Evolutionary conservation across 2,329 filamentous ascomycete genomes (phyloP).

Genomic region (Clarireedia hainanense): DNA sequence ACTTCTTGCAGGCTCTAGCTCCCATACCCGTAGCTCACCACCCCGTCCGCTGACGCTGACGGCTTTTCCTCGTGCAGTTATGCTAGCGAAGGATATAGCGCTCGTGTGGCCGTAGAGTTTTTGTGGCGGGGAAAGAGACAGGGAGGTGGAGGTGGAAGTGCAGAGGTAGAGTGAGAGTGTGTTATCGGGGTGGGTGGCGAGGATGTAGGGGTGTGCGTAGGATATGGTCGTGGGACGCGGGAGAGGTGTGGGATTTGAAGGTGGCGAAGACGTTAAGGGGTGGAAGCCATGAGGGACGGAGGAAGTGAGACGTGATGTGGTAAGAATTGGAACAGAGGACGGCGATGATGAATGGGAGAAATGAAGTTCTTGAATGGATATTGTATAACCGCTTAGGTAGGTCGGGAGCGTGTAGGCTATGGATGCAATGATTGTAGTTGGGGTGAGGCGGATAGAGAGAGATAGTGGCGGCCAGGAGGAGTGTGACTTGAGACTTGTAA

Average conservation of each 20-base stretch:
- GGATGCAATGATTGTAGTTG: slow-evolving; percentile 62
- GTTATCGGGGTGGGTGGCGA: slow-evolving; percentile 63
- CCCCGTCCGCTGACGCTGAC: slow-evolving; percentile 40
- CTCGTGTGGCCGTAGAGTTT: slow-evolving; percentile 68
- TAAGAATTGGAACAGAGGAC: slow-evolving; percentile 25
- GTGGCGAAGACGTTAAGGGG: slow-evolving; percentile 25
- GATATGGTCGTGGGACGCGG: slow-evolving; percentile 12
- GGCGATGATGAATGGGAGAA: slow-evolving; percentile 33
- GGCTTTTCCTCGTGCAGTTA: slow-evolving; percentile 62
- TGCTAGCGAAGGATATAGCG: slow-evolving; percentile 57
- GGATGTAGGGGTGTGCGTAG: slow-evolving; percentile 59
- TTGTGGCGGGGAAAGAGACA: slow-evolving; percentile 52
- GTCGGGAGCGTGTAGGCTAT: slow-evolving; percentile 81
- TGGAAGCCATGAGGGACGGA: slow-evolving; percentile 41
- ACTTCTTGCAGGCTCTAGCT: slow-evolving; percentile 6
- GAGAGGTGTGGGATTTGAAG: neutral
- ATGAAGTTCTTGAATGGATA: slow-evolving; percentile 85
- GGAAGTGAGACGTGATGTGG: slow-evolving; percentile 41
- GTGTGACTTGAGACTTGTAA: slow-evolving; percentile 75
- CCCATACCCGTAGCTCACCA: neutral
- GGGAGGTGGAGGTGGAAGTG: slow-evolving; percentile 46
- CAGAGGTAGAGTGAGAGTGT: slow-evolving; percentile 64
- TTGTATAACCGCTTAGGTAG: slow-evolving; percentile 71
- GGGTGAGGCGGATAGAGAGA: slow-evolving; percentile 67
- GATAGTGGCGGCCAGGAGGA: slow-evolving; percentile 72